Evolutionary conservation across 208 protist genomes (phyloP).

Genomic region (Herpetomonas tarakana): DNA sequence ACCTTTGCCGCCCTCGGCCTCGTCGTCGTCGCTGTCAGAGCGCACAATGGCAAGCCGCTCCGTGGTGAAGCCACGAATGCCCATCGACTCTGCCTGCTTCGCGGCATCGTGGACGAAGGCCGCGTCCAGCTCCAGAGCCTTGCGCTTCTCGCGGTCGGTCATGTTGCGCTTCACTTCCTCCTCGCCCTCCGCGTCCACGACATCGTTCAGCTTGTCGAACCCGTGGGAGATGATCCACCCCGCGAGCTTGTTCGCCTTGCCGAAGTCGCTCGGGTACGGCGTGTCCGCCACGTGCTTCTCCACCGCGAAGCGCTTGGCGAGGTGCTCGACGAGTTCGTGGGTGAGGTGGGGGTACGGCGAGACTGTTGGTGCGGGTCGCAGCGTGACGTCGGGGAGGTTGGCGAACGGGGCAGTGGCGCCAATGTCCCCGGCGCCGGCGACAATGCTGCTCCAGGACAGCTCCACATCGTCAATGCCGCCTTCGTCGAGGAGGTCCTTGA

Average conservation of each 20-base stretch:
- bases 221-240: slow-evolving; percentile 73
- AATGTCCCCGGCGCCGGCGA: slow-evolving; percentile 16
- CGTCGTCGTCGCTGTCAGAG: slow-evolving; percentile 38
- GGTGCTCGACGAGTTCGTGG: slow-evolving; percentile 81
- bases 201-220: slow-evolving; percentile 82
- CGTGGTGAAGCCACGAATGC: slow-evolving; percentile 69
- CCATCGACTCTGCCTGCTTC: slow-evolving; percentile 87
- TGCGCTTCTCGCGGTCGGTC: slow-evolving; percentile 58
- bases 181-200: slow-evolving; percentile 59
- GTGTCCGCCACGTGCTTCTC: slow-evolving; percentile 33
- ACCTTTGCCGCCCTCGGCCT: slow-evolving; percentile 13
- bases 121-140: slow-evolving; percentile 47
- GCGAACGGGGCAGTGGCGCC: slow-evolving; percentile 33
- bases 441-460: slow-evolving; percentile 39
- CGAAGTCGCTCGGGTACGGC: slow-evolving; percentile 47
- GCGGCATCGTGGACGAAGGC: slow-evolving; percentile 71
- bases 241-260: slow-evolving; percentile 69
- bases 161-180: slow-evolving; percentile 45
- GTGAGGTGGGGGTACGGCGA: slow-evolving; percentile 52
- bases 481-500: slow-evolving; percentile 58
- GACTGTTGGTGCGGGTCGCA: slow-evolving; percentile 18
- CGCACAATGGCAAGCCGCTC: slow-evolving; percentile 52
- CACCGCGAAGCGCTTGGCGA: slow-evolving; percentile 54
- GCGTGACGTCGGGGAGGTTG: slow-evolving; percentile 39
- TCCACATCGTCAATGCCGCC: slow-evolving; percentile 47